Evolutionary conservation across 805 yeast genomes (phyloP).

Genomic region (Debaryomyces prosopidis): DNA sequence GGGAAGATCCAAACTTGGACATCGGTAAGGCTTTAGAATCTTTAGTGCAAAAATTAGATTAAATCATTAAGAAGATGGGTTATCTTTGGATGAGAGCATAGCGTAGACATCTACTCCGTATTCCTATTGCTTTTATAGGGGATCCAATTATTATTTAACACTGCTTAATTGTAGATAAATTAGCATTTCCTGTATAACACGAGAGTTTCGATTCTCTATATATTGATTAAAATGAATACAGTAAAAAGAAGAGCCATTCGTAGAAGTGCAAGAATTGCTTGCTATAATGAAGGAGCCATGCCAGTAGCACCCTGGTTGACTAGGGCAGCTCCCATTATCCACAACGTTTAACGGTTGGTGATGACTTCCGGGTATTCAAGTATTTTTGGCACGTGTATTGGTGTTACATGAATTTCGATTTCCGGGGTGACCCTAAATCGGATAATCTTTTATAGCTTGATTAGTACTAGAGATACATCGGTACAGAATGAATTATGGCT

Average conservation of each 20-base stretch:
- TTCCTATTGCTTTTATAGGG: not conserved
- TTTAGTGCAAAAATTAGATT: slow-evolving; percentile 57
- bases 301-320: too few species aligned
- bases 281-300: too few species aligned
- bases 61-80: slow-evolving; percentile 7
- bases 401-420: too few species aligned
- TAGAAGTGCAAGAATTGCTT: too few species aligned
- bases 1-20: slow-evolving; percentile 91
- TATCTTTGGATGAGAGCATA: not conserved
- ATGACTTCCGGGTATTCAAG: too few species aligned
- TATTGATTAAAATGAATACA: not conserved
- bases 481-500: not conserved
- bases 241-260: too few species aligned
- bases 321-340: too few species aligned
- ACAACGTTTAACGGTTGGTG: too few species aligned
- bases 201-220: not conserved
- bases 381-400: too few species aligned
- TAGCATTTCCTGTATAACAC: slow-evolving; percentile 1
- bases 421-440: too few species aligned
- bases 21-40: slow-evolving; percentile 68
- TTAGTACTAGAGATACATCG: too few species aligned
- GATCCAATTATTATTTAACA: not conserved
- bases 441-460: too few species aligned
- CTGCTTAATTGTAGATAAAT: not conserved
- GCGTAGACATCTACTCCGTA: not conserved